Base-by-base conservation (phyloP, 1,139 yeast species). In the Kodamaea sp. region DNA sequence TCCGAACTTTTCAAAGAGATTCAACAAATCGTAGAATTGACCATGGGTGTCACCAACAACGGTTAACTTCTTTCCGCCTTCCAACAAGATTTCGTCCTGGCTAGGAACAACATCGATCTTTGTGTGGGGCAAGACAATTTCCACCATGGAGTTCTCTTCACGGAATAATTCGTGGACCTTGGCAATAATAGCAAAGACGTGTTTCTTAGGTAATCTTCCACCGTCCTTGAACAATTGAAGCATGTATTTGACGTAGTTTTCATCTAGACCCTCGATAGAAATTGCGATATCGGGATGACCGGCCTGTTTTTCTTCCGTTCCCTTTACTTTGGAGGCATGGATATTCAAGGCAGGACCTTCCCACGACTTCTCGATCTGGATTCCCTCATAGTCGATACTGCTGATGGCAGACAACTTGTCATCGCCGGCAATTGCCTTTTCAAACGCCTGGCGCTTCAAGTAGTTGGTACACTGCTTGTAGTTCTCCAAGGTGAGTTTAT, bases 41-140 rank as follows among this genome's bases (percentile, higher is more conserved):
- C 99, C 99, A 56, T 92, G 99, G 0, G 97, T 92, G 57, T 92
- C 99, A 45, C 99, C 99, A 47, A 95, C 94, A 8, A 92, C 85
- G 1, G 97, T 88, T 29, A 94, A 68, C 39, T 59, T 68, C 43
- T 44, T 56, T 15, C 66, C 73, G 14, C 50, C 47, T 4, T 47
- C 40, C 29, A 63, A 49, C 5, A 57, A 15, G 7, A 62, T 47
- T 27, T 52, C 58, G 24, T 50, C 55, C 15, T 53, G 50, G 14
- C 46, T 43, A 11, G 57, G 59, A 2, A 41, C 35, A 23, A 59
- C 45, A 2, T 41, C 35, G 22, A 59, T 44, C 28, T 53, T 48
- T 7, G 57, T 42, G 27, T 62, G 64, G 3, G 70, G 67, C 27
- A 81, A 64, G 5, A 70, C 63, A 16, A 89, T 57, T 51, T 92